Conservation (phyloP, 148 eudicot genomes). For the Rhododendron simsii region DNA sequence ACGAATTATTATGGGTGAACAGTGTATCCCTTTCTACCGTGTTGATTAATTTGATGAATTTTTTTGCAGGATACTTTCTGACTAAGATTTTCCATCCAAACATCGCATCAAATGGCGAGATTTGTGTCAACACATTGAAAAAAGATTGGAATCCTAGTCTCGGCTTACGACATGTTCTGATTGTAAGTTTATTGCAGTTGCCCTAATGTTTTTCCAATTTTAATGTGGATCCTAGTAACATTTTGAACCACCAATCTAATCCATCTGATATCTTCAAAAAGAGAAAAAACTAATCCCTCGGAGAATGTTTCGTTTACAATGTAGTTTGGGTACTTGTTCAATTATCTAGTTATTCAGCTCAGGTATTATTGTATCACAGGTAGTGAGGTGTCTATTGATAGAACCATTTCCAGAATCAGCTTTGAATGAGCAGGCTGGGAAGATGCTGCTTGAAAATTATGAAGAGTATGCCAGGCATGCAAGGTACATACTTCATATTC, state of each 20-base stretch:
- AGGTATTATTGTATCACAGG: constrained; percentile 36
- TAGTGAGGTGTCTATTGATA: constrained; percentile 82
- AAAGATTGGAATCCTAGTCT: constrained; percentile 94
- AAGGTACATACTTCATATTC: constrained; percentile 27
- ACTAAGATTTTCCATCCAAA: constrained; percentile 98
- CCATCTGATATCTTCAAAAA: neutral
- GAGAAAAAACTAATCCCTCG: neutral
- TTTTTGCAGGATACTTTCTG: constrained; percentile 70
- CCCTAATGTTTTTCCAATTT: neutral
- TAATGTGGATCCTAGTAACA: neutral
- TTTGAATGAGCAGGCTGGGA: constrained; percentile 94
- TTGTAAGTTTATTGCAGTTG: constrained; percentile 33
- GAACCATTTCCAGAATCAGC: constrained; percentile 99
- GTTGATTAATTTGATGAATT: neutral
- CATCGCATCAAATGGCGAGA: constrained; percentile 80
- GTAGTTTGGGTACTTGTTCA: neutral
- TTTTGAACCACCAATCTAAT: neutral
- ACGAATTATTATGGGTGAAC: neutral
- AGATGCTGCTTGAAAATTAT: constrained; percentile 88
- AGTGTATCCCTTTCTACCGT: neutral
- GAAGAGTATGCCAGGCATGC: constrained; percentile 97
- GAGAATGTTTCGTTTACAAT: neutral
- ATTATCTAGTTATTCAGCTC: neutral
- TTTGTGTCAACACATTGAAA: constrained; percentile 90
- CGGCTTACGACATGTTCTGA: constrained; percentile 83